These are phyloP conservation scores for Boletus rubescentipes DNA, from an alignment of 768 basidiomycete species.

Conservation along the genomic window DNA sequence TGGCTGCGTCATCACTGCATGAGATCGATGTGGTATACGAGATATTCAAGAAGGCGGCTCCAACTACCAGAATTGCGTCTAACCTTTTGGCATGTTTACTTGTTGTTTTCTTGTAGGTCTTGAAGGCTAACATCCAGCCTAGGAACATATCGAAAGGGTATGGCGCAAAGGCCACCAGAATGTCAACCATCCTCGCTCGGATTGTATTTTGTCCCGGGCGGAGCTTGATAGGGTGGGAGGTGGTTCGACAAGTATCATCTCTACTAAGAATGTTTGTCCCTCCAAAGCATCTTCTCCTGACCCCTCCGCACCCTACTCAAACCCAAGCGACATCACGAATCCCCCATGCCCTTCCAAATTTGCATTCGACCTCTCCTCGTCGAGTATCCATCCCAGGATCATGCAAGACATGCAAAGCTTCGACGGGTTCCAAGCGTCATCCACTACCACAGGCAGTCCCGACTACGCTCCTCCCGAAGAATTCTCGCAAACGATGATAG, in stretches of 20 bases:
- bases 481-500: slow-evolving; percentile 31
- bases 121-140: neutral
- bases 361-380: slow-evolving; percentile 4
- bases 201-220: slow-evolving; percentile 33
- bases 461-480: slow-evolving; percentile 29
- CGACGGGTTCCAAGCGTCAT: slow-evolving; percentile 34
- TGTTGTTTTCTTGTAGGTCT: neutral
- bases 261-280: no score
- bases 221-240: slow-evolving; percentile 55
- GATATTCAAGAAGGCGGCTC: slow-evolving; percentile 48
- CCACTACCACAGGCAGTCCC: slow-evolving; percentile 21
- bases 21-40: slow-evolving; percentile 46
- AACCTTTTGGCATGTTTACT: slow-evolving; percentile 40
- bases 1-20: slow-evolving; percentile 46
- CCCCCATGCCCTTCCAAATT: neutral
- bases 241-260: slow-evolving; percentile 50
- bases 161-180: slow-evolving; percentile 45
- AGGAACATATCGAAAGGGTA: slow-evolving; percentile 44
- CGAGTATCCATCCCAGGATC: slow-evolving; percentile 37
- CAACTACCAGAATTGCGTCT: slow-evolving; percentile 44
- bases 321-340: neutral
- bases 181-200: slow-evolving; percentile 30
- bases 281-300: slow-evolving; percentile 12
- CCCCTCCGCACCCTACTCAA: slow-evolving; percentile 15
- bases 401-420: slow-evolving; percentile 51